Evolutionary conservation across 306 rosid species (phyloP).

Genomic region (Styphnolobium japonicum): DNA sequence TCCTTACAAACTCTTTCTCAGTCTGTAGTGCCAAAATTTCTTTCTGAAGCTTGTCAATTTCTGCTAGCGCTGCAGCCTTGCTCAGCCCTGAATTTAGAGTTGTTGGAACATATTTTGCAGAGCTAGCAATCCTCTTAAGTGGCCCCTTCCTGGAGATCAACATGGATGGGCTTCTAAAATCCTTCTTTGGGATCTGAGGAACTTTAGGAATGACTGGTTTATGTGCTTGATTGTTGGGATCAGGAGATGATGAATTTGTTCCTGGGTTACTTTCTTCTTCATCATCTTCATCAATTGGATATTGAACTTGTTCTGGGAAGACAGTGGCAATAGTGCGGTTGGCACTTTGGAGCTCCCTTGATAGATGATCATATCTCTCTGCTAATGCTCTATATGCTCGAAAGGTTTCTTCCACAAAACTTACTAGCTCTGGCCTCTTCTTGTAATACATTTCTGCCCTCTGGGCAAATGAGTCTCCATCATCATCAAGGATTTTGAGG

Average conservation of each 20-base stretch:
- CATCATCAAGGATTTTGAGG: slow-evolving; percentile 63
- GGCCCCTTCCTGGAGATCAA: slow-evolving; percentile 43
- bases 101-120: slow-evolving; percentile 19
- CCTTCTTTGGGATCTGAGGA: slow-evolving; percentile 53
- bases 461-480: slow-evolving; percentile 85
- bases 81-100: slow-evolving; percentile 46
- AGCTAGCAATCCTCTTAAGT: slow-evolving; percentile 29
- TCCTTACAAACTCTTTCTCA: slow-evolving; percentile 95
- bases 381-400: slow-evolving; percentile 80
- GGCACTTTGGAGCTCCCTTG: slow-evolving; percentile 84
- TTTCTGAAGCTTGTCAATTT: slow-evolving; percentile 73
- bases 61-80: slow-evolving; percentile 56
- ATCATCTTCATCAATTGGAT: slow-evolving; percentile 51
- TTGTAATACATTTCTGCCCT: slow-evolving; percentile 94
- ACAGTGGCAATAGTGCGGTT: slow-evolving; percentile 87
- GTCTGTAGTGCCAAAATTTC: slow-evolving; percentile 75
- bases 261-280: slow-evolving; percentile 42
- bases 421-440: slow-evolving; percentile 79
- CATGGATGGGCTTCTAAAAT: slow-evolving; percentile 60
- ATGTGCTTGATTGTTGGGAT: background rate
- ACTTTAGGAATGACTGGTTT: slow-evolving; percentile 50
- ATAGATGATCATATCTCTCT: slow-evolving; percentile 77
- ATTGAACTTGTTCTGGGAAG: slow-evolving; percentile 78
- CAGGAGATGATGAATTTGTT: slow-evolving; percentile 28
- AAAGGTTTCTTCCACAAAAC: slow-evolving; percentile 67